phyloP scores from a whole-genome alignment of 2,329 filamentous ascomycete species.

The Pleurostoma richardsiae region DNA sequence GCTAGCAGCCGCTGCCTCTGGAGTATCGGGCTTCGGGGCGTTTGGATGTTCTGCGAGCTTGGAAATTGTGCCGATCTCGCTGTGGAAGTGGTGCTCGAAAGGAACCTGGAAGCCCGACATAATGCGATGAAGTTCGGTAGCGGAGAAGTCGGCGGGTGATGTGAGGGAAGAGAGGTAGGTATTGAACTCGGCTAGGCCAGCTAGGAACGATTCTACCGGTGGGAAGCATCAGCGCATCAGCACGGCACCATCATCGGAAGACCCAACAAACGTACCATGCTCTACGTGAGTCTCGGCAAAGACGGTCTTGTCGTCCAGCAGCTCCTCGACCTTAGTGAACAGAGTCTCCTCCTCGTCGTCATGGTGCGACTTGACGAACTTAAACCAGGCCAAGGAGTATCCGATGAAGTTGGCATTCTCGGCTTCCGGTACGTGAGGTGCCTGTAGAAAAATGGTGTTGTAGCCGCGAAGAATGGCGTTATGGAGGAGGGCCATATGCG shows the following conservation, averaged over 20 bases:
- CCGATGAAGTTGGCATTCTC: conserved; percentile 53
- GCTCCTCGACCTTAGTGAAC: conserved; percentile 48
- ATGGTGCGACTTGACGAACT: conserved; percentile 56
- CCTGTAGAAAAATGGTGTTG: conserved; percentile 60
- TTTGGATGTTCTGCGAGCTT: conserved; percentile 42
- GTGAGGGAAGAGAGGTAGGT: conserved; percentile 41
- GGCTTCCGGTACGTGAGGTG: conserved; percentile 40
- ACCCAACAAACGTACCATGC: conserved; percentile 38
- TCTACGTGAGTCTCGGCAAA: conserved; percentile 49
- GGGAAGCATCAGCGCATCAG: neutral
- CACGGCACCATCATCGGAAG: neutral
- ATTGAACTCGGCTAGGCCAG: conserved; percentile 44
- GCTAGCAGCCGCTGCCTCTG: conserved; percentile 37
- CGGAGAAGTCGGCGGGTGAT: conserved; percentile 35
- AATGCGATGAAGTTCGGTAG: conserved; percentile 38
- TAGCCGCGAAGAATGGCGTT: conserved; percentile 59
- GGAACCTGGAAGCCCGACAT: conserved; percentile 44
- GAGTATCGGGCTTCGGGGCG: conserved; percentile 40
- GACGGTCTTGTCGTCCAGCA: conserved; percentile 43
- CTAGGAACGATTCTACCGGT: conserved; percentile 39
- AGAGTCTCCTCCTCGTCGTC: conserved; percentile 54
- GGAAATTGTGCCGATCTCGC: conserved; percentile 48
- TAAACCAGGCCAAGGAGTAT: conserved; percentile 53
- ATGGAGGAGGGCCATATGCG: conserved; percentile 58
- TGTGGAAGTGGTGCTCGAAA: conserved; percentile 52